These are phyloP conservation scores for Aspergillus luchuensis DNA, from an alignment of 2,329 filamentous ascomycete species.

Conservation along the genomic window DNA sequence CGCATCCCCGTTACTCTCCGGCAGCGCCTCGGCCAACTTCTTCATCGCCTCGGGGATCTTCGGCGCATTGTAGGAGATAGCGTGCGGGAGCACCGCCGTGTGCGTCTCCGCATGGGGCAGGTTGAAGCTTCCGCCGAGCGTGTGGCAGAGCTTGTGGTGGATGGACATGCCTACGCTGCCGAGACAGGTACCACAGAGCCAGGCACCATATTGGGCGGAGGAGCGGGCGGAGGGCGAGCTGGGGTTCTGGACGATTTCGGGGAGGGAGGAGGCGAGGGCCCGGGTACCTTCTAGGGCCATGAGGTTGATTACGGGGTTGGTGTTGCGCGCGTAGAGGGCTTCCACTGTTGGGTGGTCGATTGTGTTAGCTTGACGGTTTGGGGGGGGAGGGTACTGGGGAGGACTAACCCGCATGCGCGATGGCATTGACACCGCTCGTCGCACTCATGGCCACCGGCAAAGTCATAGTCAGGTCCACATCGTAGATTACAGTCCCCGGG, in stretches of 20 bases:
- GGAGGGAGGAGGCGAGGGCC: slow-evolving; percentile 57
- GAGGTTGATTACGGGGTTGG: slow-evolving; percentile 61
- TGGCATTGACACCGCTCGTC: slow-evolving; percentile 65
- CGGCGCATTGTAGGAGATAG: slow-evolving; percentile 64
- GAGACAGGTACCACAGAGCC: slow-evolving; percentile 64
- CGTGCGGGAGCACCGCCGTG: slow-evolving; percentile 64
- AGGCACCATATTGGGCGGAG: slow-evolving; percentile 63
- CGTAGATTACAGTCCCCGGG: slow-evolving; percentile 64
- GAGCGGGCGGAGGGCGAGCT: slow-evolving; percentile 51
- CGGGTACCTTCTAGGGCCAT: slow-evolving; percentile 61
- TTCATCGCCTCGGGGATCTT: slow-evolving; percentile 56
- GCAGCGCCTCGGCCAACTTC: slow-evolving; percentile 56
- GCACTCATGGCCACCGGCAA: slow-evolving; percentile 57
- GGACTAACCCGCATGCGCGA: slow-evolving; percentile 61
- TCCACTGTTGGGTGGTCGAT: slow-evolving; percentile 49
- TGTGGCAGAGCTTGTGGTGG: slow-evolving; percentile 70
- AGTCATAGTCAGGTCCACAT: slow-evolving; percentile 64
- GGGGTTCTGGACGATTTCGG: slow-evolving; percentile 53
- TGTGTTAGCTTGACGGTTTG: not conserved
- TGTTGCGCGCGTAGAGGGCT: slow-evolving; percentile 63
- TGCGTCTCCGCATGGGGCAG: slow-evolving; percentile 68
- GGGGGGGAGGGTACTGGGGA: not conserved
- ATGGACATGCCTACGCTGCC: slow-evolving; percentile 64
- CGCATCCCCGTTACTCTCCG: slow-evolving; percentile 61
- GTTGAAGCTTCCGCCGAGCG: slow-evolving; percentile 63